phyloP scores from a whole-genome alignment of 164 flowering plant genomes.

The Taxillus chinensis region DNA sequence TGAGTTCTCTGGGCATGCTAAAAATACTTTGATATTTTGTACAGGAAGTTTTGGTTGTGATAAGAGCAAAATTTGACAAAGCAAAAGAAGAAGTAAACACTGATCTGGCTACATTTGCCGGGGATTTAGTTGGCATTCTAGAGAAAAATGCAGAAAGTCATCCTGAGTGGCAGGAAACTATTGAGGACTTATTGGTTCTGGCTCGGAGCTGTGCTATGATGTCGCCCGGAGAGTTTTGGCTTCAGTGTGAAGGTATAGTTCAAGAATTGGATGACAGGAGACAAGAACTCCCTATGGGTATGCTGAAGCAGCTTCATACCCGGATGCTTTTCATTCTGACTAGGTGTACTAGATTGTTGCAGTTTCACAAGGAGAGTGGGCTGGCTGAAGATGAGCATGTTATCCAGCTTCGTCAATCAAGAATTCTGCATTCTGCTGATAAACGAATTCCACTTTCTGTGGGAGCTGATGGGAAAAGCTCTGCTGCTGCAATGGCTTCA shows the following conservation, averaged over 20 bases:
- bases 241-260: constrained; percentile 98
- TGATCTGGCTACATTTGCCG: constrained; percentile 93
- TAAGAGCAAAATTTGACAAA: constrained; percentile 86
- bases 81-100: constrained; percentile 99
- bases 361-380: constrained; percentile 95
- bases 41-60: constrained; percentile 81
- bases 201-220: constrained; percentile 93
- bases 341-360: constrained; percentile 90
- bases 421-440: constrained; percentile 51
- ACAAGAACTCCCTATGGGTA: constrained; percentile 91
- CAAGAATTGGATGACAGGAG: constrained; percentile 97
- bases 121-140: constrained; percentile 76
- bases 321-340: constrained; percentile 98
- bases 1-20: not conserved
- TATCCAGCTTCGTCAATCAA: constrained; percentile 60
- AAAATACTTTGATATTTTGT: constrained; percentile 2
- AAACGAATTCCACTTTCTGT: constrained; percentile 37
- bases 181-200: constrained; percentile 83
- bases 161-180: constrained; percentile 96
- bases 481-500: constrained; percentile 28
- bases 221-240: constrained; percentile 96
- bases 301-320: constrained; percentile 89
- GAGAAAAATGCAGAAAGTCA: constrained; percentile 88
- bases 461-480: constrained; percentile 31
- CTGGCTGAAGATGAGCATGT: constrained; percentile 74